These are phyloP conservation scores for Stephania cephalantha DNA, from an alignment of 164 flowering plant genomes.

Conservation along the genomic window DNA sequence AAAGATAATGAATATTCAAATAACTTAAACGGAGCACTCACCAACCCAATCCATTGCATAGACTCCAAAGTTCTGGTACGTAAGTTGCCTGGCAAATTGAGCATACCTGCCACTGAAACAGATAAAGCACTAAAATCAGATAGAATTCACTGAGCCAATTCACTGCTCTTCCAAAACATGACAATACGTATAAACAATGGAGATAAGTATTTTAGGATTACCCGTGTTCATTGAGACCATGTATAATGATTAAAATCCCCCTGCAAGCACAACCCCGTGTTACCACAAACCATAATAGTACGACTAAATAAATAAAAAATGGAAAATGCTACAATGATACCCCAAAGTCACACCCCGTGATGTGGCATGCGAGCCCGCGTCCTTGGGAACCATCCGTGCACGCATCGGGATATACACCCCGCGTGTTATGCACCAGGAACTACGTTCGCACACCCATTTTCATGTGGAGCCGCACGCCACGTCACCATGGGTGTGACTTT, in stretches of 20 bases:
- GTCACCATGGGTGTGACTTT: no score
- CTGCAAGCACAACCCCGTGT: conserved; percentile 36
- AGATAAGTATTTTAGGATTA: conserved; percentile 18
- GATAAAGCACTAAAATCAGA: conserved; percentile 1
- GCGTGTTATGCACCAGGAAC: no score
- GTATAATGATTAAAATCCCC: conserved; percentile 81
- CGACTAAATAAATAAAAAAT: not conserved
- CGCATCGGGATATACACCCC: no score
- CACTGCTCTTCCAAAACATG: not conserved
- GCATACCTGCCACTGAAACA: conserved; percentile 83
- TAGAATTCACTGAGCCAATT: not conserved
- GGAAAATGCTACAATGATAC: no score
- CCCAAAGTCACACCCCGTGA: no score
- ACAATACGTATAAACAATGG: not conserved
- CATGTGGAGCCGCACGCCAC: no score
- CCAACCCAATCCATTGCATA: conserved; percentile 99
- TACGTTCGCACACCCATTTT: no score
- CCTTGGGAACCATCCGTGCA: no score
- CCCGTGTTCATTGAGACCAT: conserved; percentile 99
- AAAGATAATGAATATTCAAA: not conserved
- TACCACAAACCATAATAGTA: not conserved
- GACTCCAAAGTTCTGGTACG: conserved; percentile 69
- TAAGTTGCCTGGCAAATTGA: conserved; percentile 79
- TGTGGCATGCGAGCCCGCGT: no score
- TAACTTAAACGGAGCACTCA: conserved; percentile 14